Evolutionary conservation across 306 rosid genomes (phyloP).

Genomic region (Oemleria cerasiformis): DNA sequence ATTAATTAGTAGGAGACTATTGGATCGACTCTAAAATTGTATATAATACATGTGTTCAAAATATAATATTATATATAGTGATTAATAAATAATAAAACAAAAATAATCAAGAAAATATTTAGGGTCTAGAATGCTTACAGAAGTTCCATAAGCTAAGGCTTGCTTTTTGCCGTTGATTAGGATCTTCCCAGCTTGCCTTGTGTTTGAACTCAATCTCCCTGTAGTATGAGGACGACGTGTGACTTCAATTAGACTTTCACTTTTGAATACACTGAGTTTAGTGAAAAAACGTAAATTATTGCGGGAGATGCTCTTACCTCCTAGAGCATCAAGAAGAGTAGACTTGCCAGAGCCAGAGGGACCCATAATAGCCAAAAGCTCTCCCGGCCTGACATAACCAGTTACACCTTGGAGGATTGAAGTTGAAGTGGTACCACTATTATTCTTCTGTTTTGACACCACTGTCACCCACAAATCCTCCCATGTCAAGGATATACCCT

Average conservation of each 20-base stretch:
- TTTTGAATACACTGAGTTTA: not conserved
- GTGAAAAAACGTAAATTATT: not conserved
- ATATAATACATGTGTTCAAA: too few species aligned
- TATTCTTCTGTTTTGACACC: not conserved
- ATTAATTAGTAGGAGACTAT: too few species aligned
- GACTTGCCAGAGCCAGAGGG: slow-evolving; percentile 88
- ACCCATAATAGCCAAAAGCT: slow-evolving; percentile 65
- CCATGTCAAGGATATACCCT: slow-evolving; percentile 50
- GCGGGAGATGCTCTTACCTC: slow-evolving; percentile 33
- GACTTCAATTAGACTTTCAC: not conserved
- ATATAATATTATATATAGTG: too few species aligned
- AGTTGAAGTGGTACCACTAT: slow-evolving; percentile 26
- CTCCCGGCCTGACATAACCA: slow-evolving; percentile 57
- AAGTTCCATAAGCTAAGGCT: slow-evolving; percentile 40
- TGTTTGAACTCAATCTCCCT: slow-evolving; percentile 45
- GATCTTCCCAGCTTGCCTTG: slow-evolving; percentile 36
- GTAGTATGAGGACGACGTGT: slow-evolving; percentile 10
- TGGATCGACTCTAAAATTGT: too few species aligned
- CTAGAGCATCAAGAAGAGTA: slow-evolving; percentile 69
- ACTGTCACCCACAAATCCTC: slow-evolving; percentile 50
- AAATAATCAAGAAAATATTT: too few species aligned
- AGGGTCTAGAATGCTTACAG: slow-evolving; percentile 23
- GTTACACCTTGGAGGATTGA: slow-evolving; percentile 48
- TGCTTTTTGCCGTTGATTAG: slow-evolving; percentile 38
- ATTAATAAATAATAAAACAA: too few species aligned